phyloP scores from a whole-genome alignment of 169 alveolate species.

The Plasmodium knowlesi region DNA sequence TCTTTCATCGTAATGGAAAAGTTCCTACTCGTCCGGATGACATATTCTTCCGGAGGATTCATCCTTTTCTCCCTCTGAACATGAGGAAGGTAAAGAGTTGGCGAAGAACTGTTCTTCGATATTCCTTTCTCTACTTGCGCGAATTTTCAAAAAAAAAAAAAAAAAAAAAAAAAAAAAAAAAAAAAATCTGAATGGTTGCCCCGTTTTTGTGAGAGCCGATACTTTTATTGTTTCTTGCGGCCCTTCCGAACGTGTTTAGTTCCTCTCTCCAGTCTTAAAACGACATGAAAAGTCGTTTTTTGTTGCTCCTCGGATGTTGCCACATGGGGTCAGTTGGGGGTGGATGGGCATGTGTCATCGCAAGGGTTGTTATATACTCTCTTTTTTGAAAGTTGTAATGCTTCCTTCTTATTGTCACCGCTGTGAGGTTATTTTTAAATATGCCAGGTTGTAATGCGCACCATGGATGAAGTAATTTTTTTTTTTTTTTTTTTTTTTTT shows the following conservation, averaged over 20 bases:
- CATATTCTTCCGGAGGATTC: neutral
- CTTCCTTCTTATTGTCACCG: neutral
- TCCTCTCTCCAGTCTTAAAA: neutral
- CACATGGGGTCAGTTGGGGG: too few relatives aligned
- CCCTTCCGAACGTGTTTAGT: neutral
- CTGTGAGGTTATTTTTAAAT: too few relatives aligned
- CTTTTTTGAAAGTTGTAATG: neutral
- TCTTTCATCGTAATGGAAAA: neutral
- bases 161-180: too few relatives aligned
- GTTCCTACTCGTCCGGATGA: neutral
- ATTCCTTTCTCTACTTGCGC: neutral
- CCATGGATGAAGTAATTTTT: neutral
- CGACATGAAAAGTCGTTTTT: neutral
- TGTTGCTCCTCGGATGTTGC: neutral
- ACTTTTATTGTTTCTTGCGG: neutral
- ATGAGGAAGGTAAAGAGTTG: neutral
- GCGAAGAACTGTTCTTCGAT: neutral
- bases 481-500: too few relatives aligned
- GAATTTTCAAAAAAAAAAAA: neutral
- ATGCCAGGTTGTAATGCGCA: neutral
- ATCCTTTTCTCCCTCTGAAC: neutral
- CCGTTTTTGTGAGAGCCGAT: neutral
- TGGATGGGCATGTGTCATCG: neutral
- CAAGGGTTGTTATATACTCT: neutral
- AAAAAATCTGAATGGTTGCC: neutral